Evolutionary conservation across 192 early-diverging fungal species (phyloP).

Genomic region (Jimgerdemannia flammicorona): DNA sequence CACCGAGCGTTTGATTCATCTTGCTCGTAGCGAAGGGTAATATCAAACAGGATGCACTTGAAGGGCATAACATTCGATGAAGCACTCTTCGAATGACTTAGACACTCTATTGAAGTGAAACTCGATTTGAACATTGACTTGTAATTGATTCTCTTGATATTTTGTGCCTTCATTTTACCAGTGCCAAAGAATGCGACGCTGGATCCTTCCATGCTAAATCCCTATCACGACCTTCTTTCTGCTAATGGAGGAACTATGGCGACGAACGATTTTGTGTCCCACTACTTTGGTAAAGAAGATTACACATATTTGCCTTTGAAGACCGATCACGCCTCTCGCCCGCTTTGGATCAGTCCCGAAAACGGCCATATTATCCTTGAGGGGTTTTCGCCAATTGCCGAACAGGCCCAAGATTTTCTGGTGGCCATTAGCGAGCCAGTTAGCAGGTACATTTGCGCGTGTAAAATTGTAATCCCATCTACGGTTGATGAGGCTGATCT

Average conservation of each 20-base stretch:
- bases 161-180: constrained; percentile 4
- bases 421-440: constrained; percentile 96
- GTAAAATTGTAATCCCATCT: too few relatives aligned
- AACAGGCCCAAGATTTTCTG: constrained; percentile 94
- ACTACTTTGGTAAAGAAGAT: constrained; percentile 67
- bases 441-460: constrained; percentile 53
- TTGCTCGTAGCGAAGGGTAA: too few relatives aligned
- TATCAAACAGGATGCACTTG: too few relatives aligned
- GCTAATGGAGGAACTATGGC: neutral
- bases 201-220: constrained; percentile 20
- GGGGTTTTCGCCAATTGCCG: constrained; percentile 94
- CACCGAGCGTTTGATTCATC: too few relatives aligned
- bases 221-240: neutral
- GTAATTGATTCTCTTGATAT: too few relatives aligned
- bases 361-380: constrained; percentile 88
- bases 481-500: too few relatives aligned
- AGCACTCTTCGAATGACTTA: too few relatives aligned
- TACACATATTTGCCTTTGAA: constrained; percentile 82
- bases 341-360: constrained; percentile 84
- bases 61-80: too few relatives aligned
- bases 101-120: too few relatives aligned
- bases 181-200: constrained; percentile 38
- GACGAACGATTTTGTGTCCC: constrained; percentile 44
- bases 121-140: too few relatives aligned
- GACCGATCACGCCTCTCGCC: constrained; percentile 81